A percentile compares a stretch with the other conserved stretches of the same genome.
phyloP scores from a whole-genome alignment of 768 basidiomycete species.

The Tylopilus intermedius region DNA sequence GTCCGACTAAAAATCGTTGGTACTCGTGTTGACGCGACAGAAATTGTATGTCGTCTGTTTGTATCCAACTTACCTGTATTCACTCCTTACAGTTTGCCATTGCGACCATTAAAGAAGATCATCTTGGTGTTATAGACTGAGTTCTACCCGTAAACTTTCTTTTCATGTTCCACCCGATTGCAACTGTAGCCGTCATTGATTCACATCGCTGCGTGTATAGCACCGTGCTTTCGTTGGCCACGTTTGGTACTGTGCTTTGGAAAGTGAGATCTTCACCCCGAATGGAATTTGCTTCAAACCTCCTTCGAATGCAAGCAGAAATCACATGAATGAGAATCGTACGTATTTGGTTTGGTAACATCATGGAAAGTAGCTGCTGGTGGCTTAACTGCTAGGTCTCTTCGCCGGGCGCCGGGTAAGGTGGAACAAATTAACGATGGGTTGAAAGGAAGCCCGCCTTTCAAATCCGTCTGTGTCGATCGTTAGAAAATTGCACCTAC shows the following conservation, averaged over 20 bases:
- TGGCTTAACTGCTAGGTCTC: too few species aligned
- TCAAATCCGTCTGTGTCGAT: too few species aligned
- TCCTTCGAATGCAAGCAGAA: too few species aligned
- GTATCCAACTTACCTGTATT: neutral
- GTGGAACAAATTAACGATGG: too few species aligned
- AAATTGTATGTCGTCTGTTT: constrained; percentile 64
- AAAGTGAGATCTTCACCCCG: too few species aligned
- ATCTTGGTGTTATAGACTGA: constrained; percentile 86
- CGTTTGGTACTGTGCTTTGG: neutral
- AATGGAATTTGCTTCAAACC: too few species aligned
- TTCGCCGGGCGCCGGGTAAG: too few species aligned
- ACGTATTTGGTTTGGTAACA: too few species aligned
- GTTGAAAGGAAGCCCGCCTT: too few species aligned
- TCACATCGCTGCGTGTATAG: neutral
- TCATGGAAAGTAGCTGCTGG: too few species aligned
- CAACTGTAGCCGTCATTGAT: neutral
- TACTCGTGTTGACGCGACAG: constrained; percentile 94
- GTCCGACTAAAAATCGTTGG: constrained; percentile 97
- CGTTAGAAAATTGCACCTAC: too few species aligned
- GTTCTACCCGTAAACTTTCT: neutral
- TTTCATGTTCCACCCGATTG: neutral
- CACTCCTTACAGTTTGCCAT: constrained; percentile 76
- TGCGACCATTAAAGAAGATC: constrained; percentile 97
- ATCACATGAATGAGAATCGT: too few species aligned
- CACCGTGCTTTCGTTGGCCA: neutral